Conservation (phyloP, 2,329 filamentous ascomycete genomes). For the Pseudogymnoascus sp. region DNA sequence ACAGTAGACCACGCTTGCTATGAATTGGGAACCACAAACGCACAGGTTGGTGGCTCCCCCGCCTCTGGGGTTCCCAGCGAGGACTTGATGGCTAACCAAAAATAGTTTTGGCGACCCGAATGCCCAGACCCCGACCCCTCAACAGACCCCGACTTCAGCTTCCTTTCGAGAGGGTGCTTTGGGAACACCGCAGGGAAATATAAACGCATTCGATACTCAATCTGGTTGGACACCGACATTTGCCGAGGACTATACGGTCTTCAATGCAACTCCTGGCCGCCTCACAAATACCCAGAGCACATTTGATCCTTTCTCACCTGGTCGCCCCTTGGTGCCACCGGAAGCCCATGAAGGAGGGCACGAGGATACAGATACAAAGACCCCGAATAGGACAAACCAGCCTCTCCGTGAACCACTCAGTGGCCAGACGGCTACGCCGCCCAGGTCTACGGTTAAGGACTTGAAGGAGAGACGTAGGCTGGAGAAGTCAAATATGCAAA, state of each 20-base stretch:
- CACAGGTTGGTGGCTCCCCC: constrained; percentile 39
- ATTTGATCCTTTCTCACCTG: constrained; percentile 38
- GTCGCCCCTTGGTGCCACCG: constrained; percentile 31
- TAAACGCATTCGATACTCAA: constrained; percentile 41
- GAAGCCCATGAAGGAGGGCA: constrained; percentile 16
- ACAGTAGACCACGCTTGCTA: constrained; percentile 38
- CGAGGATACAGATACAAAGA: constrained; percentile 41
- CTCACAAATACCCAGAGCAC: constrained; percentile 31
- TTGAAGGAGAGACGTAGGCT: constrained; percentile 29
- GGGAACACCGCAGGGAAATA: constrained; percentile 46
- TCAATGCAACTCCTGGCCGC: constrained; percentile 56
- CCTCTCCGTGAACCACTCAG: constrained; percentile 26
- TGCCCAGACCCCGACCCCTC: constrained; percentile 52
- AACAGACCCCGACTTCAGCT: constrained; percentile 48
- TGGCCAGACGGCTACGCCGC: constrained; percentile 51
- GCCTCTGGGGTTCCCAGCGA: not conserved
- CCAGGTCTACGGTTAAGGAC: constrained; percentile 49
- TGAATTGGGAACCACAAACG: constrained; percentile 53
- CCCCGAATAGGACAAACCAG: constrained; percentile 33
- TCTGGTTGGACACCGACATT: constrained; percentile 53
- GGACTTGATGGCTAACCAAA: constrained; percentile 31
- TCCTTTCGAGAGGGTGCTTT: constrained; percentile 48
- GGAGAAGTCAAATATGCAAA: constrained; percentile 21
- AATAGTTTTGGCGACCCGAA: constrained; percentile 56
- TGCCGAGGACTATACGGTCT: constrained; percentile 58